Base-by-base conservation (phyloP, 2,329 filamentous ascomycete species). In the Cladophialophora bantiana region DNA sequence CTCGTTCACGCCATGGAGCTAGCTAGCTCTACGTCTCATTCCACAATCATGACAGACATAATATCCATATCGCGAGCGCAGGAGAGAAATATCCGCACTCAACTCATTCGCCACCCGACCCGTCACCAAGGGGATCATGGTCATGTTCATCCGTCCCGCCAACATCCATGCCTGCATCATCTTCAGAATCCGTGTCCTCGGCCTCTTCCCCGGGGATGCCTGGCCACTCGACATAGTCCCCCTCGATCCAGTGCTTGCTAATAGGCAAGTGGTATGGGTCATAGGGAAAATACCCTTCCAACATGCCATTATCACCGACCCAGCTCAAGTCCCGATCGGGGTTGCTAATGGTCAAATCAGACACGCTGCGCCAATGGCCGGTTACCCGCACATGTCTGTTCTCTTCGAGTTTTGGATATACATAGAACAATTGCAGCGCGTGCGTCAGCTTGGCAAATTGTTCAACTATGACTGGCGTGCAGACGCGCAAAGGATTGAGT, bases 251-350 rank as follows among this genome's bases (percentile, higher is more conserved):
- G 66, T 88, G 86, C 78, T 91, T 93, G 77, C 94, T 97, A 72
- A 88, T 83, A 0, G 94, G 94, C 58, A 99, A 83, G 74, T 94
- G 90, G 78, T 98, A 99, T 2, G 96, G 96, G 76, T 99, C 95
- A 75, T 99, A 99, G 0, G 95, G 95, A 75, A 98, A 99, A 77
- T 96, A 97, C 0, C 93, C 91, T 73, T 98, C 94, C 1, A 99
- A 85, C 78, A 97, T 89, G 74, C 88, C 90, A 69, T 89, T 88
- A 72, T 97, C 92, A 66, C 91, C 90, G 62, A 89, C 80, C 66
- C 77, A 82, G 67, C 74, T 82, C 62, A 82, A 86, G 72, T 89
- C 86, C 55, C 87, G 84, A 62, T 85, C 83, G 3, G 81, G 77
- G 15, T 80, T 77, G 59, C 74, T 77, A 66, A 80, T 81, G 59